Evolutionary conservation across 495 filamentous ascomycete genomes (phyloP), one percentile per base, ranked within the genome.

Genomic region (Aspergillus homomorphus): DNA sequence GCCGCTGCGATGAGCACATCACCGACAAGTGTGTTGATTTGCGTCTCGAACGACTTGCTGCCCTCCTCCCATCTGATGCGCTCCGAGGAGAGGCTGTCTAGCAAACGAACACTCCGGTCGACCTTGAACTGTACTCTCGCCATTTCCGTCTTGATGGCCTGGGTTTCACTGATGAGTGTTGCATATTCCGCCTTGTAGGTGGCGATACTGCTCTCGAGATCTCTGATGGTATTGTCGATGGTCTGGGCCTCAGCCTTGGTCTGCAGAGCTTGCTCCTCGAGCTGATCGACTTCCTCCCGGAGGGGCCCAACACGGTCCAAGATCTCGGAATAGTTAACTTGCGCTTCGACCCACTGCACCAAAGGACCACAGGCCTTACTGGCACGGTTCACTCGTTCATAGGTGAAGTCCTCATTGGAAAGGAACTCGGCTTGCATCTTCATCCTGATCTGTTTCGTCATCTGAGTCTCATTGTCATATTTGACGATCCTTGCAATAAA

Each of bases 181-280:
- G 94, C 94, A 65, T 99, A 99, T 75, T 99, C 95, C 6, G 84
- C 85, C 80, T 97, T 98, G 84, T 98, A 98, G n/a, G 82, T 89
- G 21, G 87, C 88, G 69, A 99, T 98, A 70, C 92, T 97, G 62
- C 82, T 78, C 66, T 99, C 94, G 4, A 99, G 81, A 26, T 80
- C 81, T 21, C 80, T 81, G 63, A 99, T 93, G 21, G 85, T 94
- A 61, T 92, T 86, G 67, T 95, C 87, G 53, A 97, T 92, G 4
- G 90, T 90, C 72, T 92, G 88, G 19, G 95, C 95, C 70, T 96
- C 86, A 0, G 92, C 92, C 74, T 93, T 96, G 33, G 95, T 99
- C 74, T 96, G 84, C 55, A 96, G 79, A 23, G 93, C 92, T 66
- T 90, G 84, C 42, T 94, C 87, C 70, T 97, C 92, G 21, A 99